Base-by-base conservation (phyloP, 129 eudicot species). In the Flaveria linearis region DNA sequence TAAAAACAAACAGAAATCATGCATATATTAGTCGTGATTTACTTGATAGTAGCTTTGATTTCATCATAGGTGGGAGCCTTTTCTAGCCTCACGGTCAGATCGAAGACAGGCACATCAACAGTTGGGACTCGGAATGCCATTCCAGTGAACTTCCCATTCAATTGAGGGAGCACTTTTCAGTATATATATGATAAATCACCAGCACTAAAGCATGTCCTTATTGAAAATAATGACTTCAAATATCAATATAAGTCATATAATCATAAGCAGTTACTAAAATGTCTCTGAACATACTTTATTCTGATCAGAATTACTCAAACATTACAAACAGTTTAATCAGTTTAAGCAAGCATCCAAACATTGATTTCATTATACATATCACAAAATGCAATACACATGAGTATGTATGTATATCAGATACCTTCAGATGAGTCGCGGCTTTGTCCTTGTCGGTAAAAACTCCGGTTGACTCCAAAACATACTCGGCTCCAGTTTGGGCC, bases 361-460 rank as follows among this genome's bases (percentile, higher is more conserved):
- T 23, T 60, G 12, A 0, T 60, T 60, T 23, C 36, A 52, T 6
- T 55, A 0, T 2, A 18, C 26, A 55, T 17, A 55, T 7, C 33
- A 9, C 8, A 18, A 18, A 0, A 5, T 3, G 5, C 39, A 15
- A 55, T 17, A 55, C 9, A 14, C 16, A 9, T 12, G 3, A 7
- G 23, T 6, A 15, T 9, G 12, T 62, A 5, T 16, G 14, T 0
- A n/a, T 7, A 39, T 36, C 49, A 11, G 56, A 47, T 75, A 86
- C 90, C 86, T 86, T 86, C 75, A 86, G 64, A 75, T 86, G 90
- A 45, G 87, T 86, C 33, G 90, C 90, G 3, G 90, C 90, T 83
- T 86, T 86, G 65, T 86, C 90, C 86, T 86, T 86, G 80, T 86
- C 90, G 0, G 90, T 86, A 14, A 86, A 86, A 68, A 86, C 87